Conservation (phyloP, 345 rosid species). For the Trapa bicornis region DNA sequence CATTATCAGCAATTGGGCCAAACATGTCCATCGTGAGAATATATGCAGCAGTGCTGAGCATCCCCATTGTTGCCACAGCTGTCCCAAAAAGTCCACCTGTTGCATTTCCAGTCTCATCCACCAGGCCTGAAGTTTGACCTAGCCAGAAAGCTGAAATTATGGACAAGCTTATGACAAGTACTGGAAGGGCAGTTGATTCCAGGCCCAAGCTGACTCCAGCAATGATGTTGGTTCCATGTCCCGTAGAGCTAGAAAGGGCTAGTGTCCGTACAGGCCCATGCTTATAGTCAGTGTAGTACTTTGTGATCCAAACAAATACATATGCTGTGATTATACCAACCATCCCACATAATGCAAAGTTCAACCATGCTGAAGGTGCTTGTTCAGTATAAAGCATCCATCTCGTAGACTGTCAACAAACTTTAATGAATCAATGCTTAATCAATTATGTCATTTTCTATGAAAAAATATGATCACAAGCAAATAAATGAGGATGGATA, state of each 20-base stretch:
- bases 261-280: slow-evolving; percentile 84
- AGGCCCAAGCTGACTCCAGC: slow-evolving; percentile 99
- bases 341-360: slow-evolving; percentile 86
- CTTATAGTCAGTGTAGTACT: slow-evolving; percentile 97
- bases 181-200: slow-evolving; percentile 97
- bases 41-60: slow-evolving; percentile 99
- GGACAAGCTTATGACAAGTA: slow-evolving; percentile 73
- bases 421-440: slow-evolving; percentile 1
- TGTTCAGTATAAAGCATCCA: slow-evolving; percentile 95
- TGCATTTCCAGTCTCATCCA: slow-evolving; percentile 76
- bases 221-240: slow-evolving; percentile 97
- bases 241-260: slow-evolving; percentile 95
- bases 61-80: slow-evolving; percentile 99
- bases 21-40: slow-evolving; percentile 99
- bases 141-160: slow-evolving; percentile 86
- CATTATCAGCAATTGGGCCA: slow-evolving; percentile 99
- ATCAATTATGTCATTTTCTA: background rate
- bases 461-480: slow-evolving; percentile 1
- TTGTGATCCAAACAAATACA: slow-evolving; percentile 79
- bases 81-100: slow-evolving; percentile 97
- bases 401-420: slow-evolving; percentile 61
- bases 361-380: slow-evolving; percentile 98
- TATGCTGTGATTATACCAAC: slow-evolving; percentile 96
- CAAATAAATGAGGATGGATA: slow-evolving; percentile 6
- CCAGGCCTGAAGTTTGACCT: slow-evolving; percentile 85